phyloP scores from a whole-genome alignment of 306 rosid species.

The Dalbergia cochinchinensis region DNA sequence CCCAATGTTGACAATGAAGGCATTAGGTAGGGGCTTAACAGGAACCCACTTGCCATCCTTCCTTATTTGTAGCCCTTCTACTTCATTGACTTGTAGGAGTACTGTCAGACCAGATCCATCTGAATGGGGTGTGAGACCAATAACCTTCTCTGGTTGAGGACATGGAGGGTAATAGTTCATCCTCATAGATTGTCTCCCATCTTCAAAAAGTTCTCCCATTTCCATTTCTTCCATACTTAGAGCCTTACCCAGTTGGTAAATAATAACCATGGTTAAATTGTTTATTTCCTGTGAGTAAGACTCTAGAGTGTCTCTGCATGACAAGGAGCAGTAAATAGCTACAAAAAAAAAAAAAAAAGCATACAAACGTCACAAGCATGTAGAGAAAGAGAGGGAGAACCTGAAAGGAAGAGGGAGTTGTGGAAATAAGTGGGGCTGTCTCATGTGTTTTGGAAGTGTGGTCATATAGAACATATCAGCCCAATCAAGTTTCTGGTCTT shows the following conservation, averaged over 20 bases:
- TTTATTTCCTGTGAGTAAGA: conserved; percentile 33
- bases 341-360: background rate
- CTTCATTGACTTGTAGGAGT: conserved; percentile 51
- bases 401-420: conserved; percentile 62
- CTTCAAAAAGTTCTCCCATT: conserved; percentile 48
- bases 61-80: conserved; percentile 52
- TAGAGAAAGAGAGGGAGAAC: conserved; percentile 30
- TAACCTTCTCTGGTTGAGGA: conserved; percentile 55
- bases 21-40: conserved; percentile 49
- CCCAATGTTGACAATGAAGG: conserved; percentile 54
- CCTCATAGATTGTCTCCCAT: conserved; percentile 46
- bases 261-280: conserved; percentile 25
- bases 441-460: conserved; percentile 52
- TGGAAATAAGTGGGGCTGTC: conserved; percentile 62
- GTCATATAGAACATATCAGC: conserved; percentile 53
- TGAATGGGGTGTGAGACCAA: conserved; percentile 55
- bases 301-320: conserved; percentile 60
- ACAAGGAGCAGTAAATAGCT: background rate
- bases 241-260: conserved; percentile 36
- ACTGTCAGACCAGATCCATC: conserved; percentile 50
- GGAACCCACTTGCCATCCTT: conserved; percentile 54
- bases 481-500: conserved; percentile 62
- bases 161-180: conserved; percentile 64
- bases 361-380: background rate
- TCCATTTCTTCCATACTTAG: conserved; percentile 38